A percentile compares a stretch with the other conserved stretches of the same genome.
Conservation (phyloP, 2,329 filamentous ascomycete species). For the Drechslerella dactyloides region DNA sequence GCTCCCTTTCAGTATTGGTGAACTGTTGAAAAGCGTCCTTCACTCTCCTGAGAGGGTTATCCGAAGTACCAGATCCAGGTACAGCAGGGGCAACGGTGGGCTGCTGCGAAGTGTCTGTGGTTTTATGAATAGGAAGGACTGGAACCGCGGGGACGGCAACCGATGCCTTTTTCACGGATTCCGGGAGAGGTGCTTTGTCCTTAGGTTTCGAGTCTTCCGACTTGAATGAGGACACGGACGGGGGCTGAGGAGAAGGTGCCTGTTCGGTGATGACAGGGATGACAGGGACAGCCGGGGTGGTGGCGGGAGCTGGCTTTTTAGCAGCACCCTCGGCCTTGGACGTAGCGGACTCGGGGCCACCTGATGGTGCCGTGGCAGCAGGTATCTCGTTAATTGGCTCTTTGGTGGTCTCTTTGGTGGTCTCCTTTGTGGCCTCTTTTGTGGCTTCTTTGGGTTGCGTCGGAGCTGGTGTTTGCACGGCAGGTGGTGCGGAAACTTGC, state of each 20-base stretch:
- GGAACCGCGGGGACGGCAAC: slow-evolving; percentile 36
- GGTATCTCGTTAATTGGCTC: slow-evolving; percentile 13
- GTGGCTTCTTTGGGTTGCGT: slow-evolving; percentile 36
- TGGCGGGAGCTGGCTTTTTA: slow-evolving; percentile 56
- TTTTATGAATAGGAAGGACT: slow-evolving; percentile 43
- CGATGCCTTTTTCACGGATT: slow-evolving; percentile 51
- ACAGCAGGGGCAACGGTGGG: slow-evolving; percentile 13
- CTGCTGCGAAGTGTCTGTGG: slow-evolving; percentile 29
- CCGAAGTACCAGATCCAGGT: slow-evolving; percentile 23
- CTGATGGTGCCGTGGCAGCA: neutral
- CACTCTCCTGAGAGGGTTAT: slow-evolving; percentile 57
- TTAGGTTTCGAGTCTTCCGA: slow-evolving; percentile 56
- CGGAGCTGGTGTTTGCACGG: slow-evolving; percentile 54
- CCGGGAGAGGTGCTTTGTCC: slow-evolving; percentile 56
- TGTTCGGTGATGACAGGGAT: slow-evolving; percentile 49
- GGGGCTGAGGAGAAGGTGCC: slow-evolving; percentile 45
- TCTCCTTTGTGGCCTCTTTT: slow-evolving; percentile 32
- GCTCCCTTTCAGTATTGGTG: slow-evolving; percentile 65
- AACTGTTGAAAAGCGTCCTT: slow-evolving; percentile 70
- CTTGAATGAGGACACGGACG: slow-evolving; percentile 47
- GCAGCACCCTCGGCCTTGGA: slow-evolving; percentile 58
- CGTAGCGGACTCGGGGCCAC: slow-evolving; percentile 31
- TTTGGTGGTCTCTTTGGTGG: slow-evolving; percentile 30
- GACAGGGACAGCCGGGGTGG: slow-evolving; percentile 41
- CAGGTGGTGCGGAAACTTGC: slow-evolving; percentile 58